Base-by-base conservation (phyloP, 2,329 filamentous ascomycete genomes). In the Phaeosphaeria sp. region DNA sequence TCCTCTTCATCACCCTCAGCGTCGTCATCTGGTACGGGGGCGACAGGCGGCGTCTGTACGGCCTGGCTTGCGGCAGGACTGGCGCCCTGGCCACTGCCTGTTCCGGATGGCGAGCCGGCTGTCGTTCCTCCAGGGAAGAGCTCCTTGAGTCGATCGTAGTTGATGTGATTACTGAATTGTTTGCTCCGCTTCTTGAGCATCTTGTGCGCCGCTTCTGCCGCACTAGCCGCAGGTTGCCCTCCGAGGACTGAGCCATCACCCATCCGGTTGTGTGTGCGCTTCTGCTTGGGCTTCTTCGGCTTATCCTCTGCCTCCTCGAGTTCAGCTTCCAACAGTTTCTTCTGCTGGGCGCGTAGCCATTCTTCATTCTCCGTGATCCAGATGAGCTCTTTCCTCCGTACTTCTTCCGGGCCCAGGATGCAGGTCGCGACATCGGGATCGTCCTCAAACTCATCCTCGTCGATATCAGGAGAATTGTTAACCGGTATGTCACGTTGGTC, bases 331-430 rank as follows among this genome's bases (percentile, higher is more conserved):
- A 96, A 89, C 6, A 90, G 84, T 76, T 95, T 96, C 59, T 91
- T 88, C 72, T 97, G 93, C 72, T 96, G 90, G 49, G 88, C 86
- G 8, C 94, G 91, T 40, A 99, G 83, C 86, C 93, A 99, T 65
- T 96, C 92, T 74, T 95, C 93, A 77, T 99, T 98, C 73, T 93
- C 89, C 58, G 94, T 93, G 44, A 96, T 88, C 95, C 95, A 99
- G 51, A 98, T 91, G 58, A 88, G 87, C 76, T 97, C 93, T 76
- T 97, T 98, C 72, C 93, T 87, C 33, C 86, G 86, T 2, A 89
- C 86, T 78, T 98, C 93, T 2, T 87, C 86, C 1, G 89, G 85
- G 0, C 84, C 86, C 5, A 98, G 83, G 36, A 93, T 78, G 71
- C 93, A 97, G 67, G 91, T 91, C 57, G 85, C 81, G 5, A 99